A percentile compares a stretch with the other conserved stretches of the same genome.
phyloP scores from a whole-genome alignment of 495 filamentous ascomycete genomes.

The Penicillium robsamsonii region DNA sequence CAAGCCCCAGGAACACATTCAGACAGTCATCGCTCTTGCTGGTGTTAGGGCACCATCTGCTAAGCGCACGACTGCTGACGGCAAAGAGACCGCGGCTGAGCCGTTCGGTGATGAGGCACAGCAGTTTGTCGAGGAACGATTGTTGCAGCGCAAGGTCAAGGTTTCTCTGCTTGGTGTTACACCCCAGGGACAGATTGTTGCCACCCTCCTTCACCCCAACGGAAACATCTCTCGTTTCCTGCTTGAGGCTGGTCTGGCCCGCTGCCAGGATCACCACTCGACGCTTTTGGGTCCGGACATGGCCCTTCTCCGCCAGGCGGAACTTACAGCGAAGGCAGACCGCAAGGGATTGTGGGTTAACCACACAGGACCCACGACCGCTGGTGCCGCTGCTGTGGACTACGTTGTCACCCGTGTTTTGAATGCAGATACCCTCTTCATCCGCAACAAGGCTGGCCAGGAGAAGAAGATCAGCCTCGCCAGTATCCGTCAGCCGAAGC shows the following conservation, averaged over 20 bases:
- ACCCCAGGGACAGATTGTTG: conserved; percentile 81
- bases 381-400: conserved; percentile 60
- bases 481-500: conserved; percentile 88
- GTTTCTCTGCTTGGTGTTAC: conserved; percentile 80
- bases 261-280: conserved; percentile 92
- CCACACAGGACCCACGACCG: conserved; percentile 60
- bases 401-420: conserved; percentile 80
- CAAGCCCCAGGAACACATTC: conserved; percentile 72
- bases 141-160: conserved; percentile 82
- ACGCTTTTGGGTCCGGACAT: conserved; percentile 84
- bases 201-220: conserved; percentile 75
- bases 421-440: conserved; percentile 83
- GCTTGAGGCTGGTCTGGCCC: conserved; percentile 81
- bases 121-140: conserved; percentile 76
- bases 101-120: conserved; percentile 84
- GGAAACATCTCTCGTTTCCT: conserved; percentile 90
- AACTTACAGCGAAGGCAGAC: conserved; percentile 75
- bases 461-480: conserved; percentile 92
- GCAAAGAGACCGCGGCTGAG: conserved; percentile 78
- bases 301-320: conserved; percentile 78
- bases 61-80: conserved; percentile 75
- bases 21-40: conserved; percentile 82
- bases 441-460: conserved; percentile 74
- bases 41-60: conserved; percentile 85
- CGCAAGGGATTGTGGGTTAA: conserved; percentile 75